A percentile compares a stretch with the other conserved stretches of the same genome.
These are phyloP conservation scores for Cutaneotrichosporon sp. DNA, from an alignment of 1,284 basidiomycete genomes.

Conservation along the genomic window DNA sequence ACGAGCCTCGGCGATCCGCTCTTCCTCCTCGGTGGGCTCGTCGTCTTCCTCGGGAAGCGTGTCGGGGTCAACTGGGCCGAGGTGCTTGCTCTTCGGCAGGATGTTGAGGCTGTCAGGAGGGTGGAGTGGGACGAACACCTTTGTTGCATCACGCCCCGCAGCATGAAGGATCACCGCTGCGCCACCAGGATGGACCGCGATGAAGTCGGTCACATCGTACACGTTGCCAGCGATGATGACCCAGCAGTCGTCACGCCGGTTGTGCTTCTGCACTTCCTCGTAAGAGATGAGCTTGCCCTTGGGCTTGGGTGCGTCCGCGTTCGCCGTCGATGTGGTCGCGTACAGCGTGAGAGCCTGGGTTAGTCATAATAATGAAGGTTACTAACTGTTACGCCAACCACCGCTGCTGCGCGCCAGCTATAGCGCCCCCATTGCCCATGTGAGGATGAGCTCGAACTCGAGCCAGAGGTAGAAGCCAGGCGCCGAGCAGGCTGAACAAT, in stretches of 20 bases:
- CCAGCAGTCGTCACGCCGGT: constrained; percentile 65
- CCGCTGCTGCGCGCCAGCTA: not conserved
- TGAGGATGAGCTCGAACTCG: not conserved
- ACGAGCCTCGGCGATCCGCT: constrained; percentile 64
- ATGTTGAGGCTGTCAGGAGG: constrained; percentile 53
- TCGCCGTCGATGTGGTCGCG: not conserved
- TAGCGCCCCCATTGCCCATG: not conserved
- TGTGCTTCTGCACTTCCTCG: constrained; percentile 60
- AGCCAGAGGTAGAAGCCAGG: not conserved
- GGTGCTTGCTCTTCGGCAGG: constrained; percentile 60
- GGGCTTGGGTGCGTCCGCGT: constrained; percentile 6
- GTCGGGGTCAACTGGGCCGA: constrained; percentile 65
- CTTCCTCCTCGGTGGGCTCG: constrained; percentile 62
- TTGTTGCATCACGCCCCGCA: constrained; percentile 61
- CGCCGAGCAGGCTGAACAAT: not conserved
- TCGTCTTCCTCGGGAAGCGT: constrained; percentile 58
- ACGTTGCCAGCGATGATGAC: constrained; percentile 67
- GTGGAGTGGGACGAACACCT: constrained; percentile 56
- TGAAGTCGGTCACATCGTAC: constrained; percentile 69
- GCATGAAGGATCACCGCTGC: constrained; percentile 57
- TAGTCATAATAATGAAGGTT: not conserved
- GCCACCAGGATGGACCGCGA: constrained; percentile 62
- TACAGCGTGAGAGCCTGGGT: constrained; percentile 14
- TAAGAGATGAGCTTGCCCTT: constrained; percentile 66
- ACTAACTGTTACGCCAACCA: not conserved